Percentiles rank a stretch among this genome's conserved stretches.
Conservation (phyloP, 257 asterid species). For the Primulina tabacum region DNA sequence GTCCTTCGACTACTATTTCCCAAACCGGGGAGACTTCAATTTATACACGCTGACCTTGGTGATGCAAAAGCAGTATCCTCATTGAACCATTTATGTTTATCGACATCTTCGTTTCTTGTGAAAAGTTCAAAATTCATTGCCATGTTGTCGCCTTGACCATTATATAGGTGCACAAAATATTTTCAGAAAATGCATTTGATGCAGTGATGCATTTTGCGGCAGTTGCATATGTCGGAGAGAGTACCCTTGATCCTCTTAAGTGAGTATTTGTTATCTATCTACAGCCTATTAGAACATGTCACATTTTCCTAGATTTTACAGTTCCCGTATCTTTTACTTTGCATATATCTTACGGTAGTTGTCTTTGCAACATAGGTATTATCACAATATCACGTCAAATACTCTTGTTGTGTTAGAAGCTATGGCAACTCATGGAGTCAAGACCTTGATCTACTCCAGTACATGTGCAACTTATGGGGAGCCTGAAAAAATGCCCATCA, state of each 20-base stretch:
- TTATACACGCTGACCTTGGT: constrained; percentile 86
- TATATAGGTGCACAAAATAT: constrained; percentile 63
- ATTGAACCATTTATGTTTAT: constrained; percentile 12
- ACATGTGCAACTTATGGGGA: constrained; percentile 95
- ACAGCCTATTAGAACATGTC: neutral
- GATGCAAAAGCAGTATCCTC: constrained; percentile 69
- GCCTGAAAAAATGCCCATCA: constrained; percentile 88
- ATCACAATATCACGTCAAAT: constrained; percentile 93
- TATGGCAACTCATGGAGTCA: constrained; percentile 64
- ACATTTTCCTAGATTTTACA: neutral
- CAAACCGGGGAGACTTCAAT: constrained; percentile 87
- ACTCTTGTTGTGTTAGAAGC: constrained; percentile 79
- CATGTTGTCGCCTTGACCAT: constrained; percentile 23
- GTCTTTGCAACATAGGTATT: constrained; percentile 55
- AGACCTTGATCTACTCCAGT: constrained; percentile 77
- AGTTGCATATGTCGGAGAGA: constrained; percentile 97
- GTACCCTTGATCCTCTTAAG: constrained; percentile 86
- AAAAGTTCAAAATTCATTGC: constrained; percentile 14
- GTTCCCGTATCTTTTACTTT: neutral
- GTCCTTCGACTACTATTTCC: constrained; percentile 75
- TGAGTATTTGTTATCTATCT: constrained; percentile 30
- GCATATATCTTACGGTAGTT: constrained; percentile 16
- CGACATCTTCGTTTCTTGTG: constrained; percentile 9
- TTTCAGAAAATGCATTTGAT: constrained; percentile 64
- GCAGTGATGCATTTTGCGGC: constrained; percentile 96